Base-by-base conservation (phyloP, 805 yeast genomes). In the Ogataea nitratoaversa region DNA sequence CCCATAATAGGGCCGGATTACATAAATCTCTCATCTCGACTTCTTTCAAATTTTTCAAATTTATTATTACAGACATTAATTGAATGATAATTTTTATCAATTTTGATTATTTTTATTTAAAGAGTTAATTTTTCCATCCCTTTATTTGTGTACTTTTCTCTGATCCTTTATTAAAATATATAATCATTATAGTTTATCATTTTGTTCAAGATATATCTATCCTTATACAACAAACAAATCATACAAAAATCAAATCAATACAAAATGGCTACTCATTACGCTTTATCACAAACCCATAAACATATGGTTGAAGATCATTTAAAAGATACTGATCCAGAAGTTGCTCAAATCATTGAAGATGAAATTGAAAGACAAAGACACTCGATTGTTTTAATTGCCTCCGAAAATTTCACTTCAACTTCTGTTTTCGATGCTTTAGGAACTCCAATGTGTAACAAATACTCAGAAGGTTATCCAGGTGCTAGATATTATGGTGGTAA, bases 401-500 rank as follows among this genome's bases (percentile, higher is more conserved):
- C 95, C 32, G 99, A 91, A 65, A 91, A 91, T 68, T 91, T 90
- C 75, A 91, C 99, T 41, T 85, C 97, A 36, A 85, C 83, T 52
- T 83, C 96, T 19, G 99, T 91, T 24, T 85, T 91, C 79, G 96
- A 91, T 62, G 79, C 88, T 36, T 74, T 91, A 57, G 98, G 98
- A 50, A 84, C 96, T 20, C 95, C 87, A 62, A 88, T 91, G 96
- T 90, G 86, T 66, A 91, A 91, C 78, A 91, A 91, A 72, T 91
- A 91, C 70, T 89, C 97, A 9, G 99, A 91, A 68, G 98, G 98
- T 49, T 91, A 91, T 68, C 99, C 99, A 31, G 96, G 96, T 52
- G 95, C 89, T 48, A 81, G 99, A 65, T 91, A 91, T 72, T 91
- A 91, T 63, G 99, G 99, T 66, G 99, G 99, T 65, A 91, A 91